A percentile compares a stretch with the other conserved stretches of the same genome.
Conservation (phyloP, 495 filamentous ascomycete species). For the Chaetomium cochliodes region DNA sequence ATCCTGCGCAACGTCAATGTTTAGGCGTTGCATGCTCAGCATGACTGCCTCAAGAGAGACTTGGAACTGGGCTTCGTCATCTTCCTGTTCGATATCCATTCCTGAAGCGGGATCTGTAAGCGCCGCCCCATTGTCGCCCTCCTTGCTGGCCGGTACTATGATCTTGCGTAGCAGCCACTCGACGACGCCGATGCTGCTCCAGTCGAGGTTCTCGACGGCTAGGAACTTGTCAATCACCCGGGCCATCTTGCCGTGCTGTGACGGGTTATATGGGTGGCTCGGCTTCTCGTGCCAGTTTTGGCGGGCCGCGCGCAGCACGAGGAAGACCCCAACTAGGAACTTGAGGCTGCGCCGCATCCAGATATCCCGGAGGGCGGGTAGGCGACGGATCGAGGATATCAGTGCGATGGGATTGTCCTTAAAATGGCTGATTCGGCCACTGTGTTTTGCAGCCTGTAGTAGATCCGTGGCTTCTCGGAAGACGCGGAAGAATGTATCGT, state of each 20-base stretch:
- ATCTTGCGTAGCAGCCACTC: background rate
- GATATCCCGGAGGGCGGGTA: background rate
- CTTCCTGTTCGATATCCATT: background rate
- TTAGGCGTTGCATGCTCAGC: background rate
- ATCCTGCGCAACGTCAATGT: background rate
- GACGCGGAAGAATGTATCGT: background rate
- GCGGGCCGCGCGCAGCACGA: no score
- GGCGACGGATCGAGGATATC: background rate
- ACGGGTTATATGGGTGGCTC: no score
- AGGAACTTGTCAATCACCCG: constrained; percentile 5
- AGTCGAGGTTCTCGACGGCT: constrained; percentile 4
- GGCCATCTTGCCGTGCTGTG: background rate
- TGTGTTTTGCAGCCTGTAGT: background rate
- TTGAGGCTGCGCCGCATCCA: background rate
- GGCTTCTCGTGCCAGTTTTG: no score
- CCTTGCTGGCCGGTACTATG: background rate
- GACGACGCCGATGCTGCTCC: background rate
- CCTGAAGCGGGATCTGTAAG: no score
- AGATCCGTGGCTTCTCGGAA: background rate
- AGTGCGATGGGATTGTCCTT: background rate
- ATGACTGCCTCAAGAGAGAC: background rate
- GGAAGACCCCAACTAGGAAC: background rate
- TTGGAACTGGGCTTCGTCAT: background rate
- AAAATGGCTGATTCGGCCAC: background rate
- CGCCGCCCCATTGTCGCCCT: background rate